Conservation (phyloP, 2,329 filamentous ascomycete species). For the Metarhizium brunneum region DNA sequence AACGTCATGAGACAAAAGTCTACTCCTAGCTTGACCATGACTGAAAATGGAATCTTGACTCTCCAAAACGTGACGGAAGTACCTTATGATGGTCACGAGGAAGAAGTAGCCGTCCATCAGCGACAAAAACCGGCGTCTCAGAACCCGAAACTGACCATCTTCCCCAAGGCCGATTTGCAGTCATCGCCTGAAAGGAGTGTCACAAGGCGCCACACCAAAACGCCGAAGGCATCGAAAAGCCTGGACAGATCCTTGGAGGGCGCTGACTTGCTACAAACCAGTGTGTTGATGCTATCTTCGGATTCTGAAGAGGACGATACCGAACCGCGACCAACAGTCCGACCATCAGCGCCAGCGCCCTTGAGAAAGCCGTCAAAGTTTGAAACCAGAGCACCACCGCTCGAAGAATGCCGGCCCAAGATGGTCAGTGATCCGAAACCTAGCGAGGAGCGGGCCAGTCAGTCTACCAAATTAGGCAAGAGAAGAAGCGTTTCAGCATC, state of each 20-base stretch:
- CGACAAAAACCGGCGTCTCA: slow-evolving; percentile 7
- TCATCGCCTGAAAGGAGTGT: slow-evolving; percentile 34
- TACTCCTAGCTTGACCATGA: slow-evolving; percentile 4
- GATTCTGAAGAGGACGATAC: slow-evolving; percentile 42
- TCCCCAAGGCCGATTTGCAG: slow-evolving; percentile 14
- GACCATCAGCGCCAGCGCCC: neutral
- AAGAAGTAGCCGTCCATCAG: neutral
- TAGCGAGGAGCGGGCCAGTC: neutral
- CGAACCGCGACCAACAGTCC: slow-evolving; percentile 7
- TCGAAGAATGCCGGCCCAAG: slow-evolving; percentile 4
- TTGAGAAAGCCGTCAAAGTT: neutral
- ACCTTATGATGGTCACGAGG: neutral
- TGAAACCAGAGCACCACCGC: slow-evolving; percentile 4
- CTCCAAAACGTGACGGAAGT: neutral
- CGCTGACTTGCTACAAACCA: slow-evolving; percentile 44
- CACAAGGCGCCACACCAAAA: slow-evolving; percentile 46
- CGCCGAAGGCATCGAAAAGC: slow-evolving; percentile 42
- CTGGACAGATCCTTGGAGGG: slow-evolving; percentile 37
- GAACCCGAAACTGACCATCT: slow-evolving; percentile 11
- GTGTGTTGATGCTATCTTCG: slow-evolving; percentile 47
- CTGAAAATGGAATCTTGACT: neutral
- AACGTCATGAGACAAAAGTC: slow-evolving; percentile 24
- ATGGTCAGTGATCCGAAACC: slow-evolving; percentile 8
- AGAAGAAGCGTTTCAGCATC: slow-evolving; percentile 30
- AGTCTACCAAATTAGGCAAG: slow-evolving; percentile 26